Conservation (phyloP, 139 green algal genomes). For the Pseudopediastrum boryanum region DNA sequence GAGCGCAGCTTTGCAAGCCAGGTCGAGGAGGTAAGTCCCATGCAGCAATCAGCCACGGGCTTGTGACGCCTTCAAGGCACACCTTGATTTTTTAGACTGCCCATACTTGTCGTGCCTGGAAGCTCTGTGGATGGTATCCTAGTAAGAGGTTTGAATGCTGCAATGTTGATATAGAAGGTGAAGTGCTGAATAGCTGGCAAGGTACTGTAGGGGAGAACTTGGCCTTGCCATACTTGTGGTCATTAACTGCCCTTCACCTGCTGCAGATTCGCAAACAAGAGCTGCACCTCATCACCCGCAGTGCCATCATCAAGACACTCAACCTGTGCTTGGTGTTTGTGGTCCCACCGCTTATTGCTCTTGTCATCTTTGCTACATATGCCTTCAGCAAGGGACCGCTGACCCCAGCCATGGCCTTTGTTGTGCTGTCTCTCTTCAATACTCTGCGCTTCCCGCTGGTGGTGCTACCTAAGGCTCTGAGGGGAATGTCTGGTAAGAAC, state of each 20-base stretch:
- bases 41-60: no score
- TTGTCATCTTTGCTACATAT: slow-evolving; percentile 69
- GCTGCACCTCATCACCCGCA: slow-evolving; percentile 43
- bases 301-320: slow-evolving; percentile 62
- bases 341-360: slow-evolving; percentile 58
- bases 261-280: slow-evolving; percentile 55
- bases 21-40: slow-evolving; percentile 56
- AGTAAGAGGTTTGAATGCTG: no score
- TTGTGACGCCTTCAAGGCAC: no score
- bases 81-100: no score
- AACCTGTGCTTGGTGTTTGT: slow-evolving; percentile 75
- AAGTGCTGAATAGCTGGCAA: no score
- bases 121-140: no score
- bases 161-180: no score
- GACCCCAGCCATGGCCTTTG: slow-evolving; percentile 65
- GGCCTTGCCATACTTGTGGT: no score
- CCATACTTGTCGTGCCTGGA: no score
- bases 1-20: slow-evolving; percentile 62
- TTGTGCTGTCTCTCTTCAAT: slow-evolving; percentile 81
- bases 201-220: no score
- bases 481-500: slow-evolving; percentile 50
- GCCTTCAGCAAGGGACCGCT: slow-evolving; percentile 52
- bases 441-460: slow-evolving; percentile 81
- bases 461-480: slow-evolving; percentile 76
- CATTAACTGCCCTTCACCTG: no score